phyloP scores from a whole-genome alignment of 2,329 filamentous ascomycete species.

The Cordyceps militaris region DNA sequence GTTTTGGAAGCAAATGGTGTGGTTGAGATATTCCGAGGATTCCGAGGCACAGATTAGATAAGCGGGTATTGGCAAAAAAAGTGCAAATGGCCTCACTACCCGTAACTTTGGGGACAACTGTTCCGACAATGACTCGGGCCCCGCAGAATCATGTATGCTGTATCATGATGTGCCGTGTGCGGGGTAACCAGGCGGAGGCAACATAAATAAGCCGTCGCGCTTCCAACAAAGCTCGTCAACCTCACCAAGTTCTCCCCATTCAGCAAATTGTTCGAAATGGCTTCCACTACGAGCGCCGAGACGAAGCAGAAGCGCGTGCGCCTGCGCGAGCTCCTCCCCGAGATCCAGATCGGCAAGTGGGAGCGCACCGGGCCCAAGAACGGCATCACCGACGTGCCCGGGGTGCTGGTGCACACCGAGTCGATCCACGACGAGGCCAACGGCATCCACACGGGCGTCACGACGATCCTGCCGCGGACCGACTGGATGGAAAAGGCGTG shows the following conservation, averaged over 20 bases:
- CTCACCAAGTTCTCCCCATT: background rate
- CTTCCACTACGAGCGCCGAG: background rate
- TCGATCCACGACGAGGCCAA: slow-evolving; percentile 27
- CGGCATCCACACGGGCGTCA: slow-evolving; percentile 37
- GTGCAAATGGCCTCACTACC: background rate
- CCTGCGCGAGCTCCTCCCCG: slow-evolving; percentile 35
- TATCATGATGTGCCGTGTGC: background rate
- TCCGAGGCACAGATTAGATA: background rate
- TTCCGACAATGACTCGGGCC: background rate
- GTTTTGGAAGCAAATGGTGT: background rate
- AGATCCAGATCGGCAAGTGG: slow-evolving; percentile 33
- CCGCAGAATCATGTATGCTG: background rate
- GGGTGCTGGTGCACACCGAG: slow-evolving; percentile 35
- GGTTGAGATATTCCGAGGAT: background rate
- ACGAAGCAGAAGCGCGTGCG: slow-evolving; percentile 1
- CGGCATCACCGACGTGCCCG: slow-evolving; percentile 38
- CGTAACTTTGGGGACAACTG: background rate
- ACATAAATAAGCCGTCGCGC: background rate
- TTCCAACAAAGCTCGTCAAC: too few species aligned
- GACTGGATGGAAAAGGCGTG: slow-evolving; percentile 36
- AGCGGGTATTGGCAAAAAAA: background rate
- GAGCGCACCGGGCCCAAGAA: slow-evolving; percentile 33
- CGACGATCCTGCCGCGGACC: slow-evolving; percentile 36
- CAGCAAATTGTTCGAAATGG: background rate
- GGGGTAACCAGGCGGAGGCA: background rate